phyloP scores from a whole-genome alignment of 108 stramenopile species.

The Cyclotella baltica region DNA sequence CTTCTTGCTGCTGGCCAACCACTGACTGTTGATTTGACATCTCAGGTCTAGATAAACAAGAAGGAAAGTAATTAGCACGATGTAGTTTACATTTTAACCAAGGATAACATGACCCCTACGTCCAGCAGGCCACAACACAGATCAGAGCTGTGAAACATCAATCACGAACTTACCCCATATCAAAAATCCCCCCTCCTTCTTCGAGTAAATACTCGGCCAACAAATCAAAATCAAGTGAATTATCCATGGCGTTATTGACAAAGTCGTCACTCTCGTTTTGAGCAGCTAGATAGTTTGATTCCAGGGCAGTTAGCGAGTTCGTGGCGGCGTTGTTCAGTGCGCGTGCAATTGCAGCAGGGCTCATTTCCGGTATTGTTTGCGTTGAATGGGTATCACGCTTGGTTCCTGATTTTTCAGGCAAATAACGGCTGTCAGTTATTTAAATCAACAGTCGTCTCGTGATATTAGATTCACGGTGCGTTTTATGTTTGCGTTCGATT shows the following conservation, averaged over 20 bases:
- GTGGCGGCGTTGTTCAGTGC: constrained; percentile 3
- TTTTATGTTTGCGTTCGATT: no score
- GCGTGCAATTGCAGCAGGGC: constrained; percentile 19
- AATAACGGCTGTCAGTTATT: no score
- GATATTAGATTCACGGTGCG: no score
- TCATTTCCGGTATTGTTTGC: constrained; percentile 12
- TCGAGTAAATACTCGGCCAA: constrained; percentile 88
- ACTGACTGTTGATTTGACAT: constrained; percentile 6
- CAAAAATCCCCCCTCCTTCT: constrained; percentile 68
- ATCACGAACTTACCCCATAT: constrained; percentile 71
- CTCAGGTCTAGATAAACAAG: constrained; percentile 5
- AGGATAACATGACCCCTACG: constrained; percentile 4
- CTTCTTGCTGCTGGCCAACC: constrained; percentile 7
- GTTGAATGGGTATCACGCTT: neutral
- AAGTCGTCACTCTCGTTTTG: constrained; percentile 12
- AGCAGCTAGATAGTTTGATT: constrained; percentile 15
- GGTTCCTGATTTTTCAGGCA: neutral
- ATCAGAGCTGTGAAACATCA: neutral
- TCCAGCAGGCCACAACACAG: neutral
- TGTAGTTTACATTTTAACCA: no score
- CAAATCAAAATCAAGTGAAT: constrained; percentile 82
- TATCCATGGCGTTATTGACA: constrained; percentile 33
- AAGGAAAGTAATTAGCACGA: neutral
- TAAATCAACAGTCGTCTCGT: no score
- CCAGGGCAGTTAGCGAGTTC: constrained; percentile 4